These are phyloP conservation scores for Peltaster fructicola DNA, from an alignment of 2,329 filamentous ascomycete species.

Conservation along the genomic window DNA sequence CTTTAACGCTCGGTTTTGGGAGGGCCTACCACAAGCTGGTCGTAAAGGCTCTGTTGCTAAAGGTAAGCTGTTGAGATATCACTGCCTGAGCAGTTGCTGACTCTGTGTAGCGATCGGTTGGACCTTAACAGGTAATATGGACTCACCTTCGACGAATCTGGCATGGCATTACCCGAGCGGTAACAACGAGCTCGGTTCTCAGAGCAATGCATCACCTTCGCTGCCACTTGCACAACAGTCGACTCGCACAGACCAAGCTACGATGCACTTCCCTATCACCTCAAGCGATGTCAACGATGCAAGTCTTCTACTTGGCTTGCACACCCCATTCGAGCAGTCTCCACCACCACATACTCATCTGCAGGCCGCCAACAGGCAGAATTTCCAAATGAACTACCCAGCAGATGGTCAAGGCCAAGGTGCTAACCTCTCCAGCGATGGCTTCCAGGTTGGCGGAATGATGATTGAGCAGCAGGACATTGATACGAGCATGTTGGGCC, in stretches of 20 bases:
- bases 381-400: conserved; percentile 1
- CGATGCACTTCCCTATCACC: neutral
- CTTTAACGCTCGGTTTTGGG: conserved; percentile 2
- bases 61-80: conserved; percentile 23
- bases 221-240: neutral
- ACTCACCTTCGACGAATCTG: conserved; percentile 68
- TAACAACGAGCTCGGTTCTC: conserved; percentile 4
- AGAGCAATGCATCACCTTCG: conserved; percentile 6
- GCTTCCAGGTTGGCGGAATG: conserved; percentile 31
- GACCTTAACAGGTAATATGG: conserved; percentile 74
- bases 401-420: no score
- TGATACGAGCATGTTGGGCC: conserved; percentile 50
- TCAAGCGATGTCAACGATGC: conserved; percentile 5
- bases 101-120: conserved; percentile 47
- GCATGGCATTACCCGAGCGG: conserved; percentile 54
- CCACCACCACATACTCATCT: conserved; percentile 3
- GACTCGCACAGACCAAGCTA: conserved; percentile 2
- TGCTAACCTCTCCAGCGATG: conserved; percentile 11
- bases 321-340: conserved; percentile 24
- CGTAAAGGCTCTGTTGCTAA: conserved; percentile 23
- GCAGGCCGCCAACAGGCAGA: neutral
- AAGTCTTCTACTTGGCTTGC: conserved; percentile 27
- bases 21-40: no score
- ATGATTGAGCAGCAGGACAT: conserved; percentile 64
- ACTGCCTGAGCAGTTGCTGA: conserved; percentile 10